Evolutionary conservation across 148 eudicot species (phyloP).

Genomic region (Rhododendron kiyosumense): DNA sequence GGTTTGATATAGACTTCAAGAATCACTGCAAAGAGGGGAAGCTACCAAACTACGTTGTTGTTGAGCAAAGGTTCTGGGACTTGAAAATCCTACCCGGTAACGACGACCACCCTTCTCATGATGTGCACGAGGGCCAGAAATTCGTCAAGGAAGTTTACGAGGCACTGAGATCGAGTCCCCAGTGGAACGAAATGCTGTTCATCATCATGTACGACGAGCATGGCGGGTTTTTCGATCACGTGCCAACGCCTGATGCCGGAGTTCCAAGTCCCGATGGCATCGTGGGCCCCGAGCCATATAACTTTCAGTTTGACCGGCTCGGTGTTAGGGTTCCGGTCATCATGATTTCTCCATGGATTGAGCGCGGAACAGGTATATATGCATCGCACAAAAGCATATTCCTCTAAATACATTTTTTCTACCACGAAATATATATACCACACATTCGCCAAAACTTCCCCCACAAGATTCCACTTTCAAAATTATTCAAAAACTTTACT

Average conservation of each 20-base stretch:
- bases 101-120: constrained; percentile 84
- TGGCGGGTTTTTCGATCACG: constrained; percentile 68
- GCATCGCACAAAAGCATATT: no score
- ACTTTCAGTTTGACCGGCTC: constrained; percentile 56
- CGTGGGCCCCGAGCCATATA: constrained; percentile 45
- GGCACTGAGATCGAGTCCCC: constrained; percentile 58
- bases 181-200: constrained; percentile 60
- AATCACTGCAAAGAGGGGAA: constrained; percentile 67
- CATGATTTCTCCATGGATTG: constrained; percentile 75
- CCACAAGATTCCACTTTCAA: no score
- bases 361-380: constrained; percentile 51
- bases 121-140: constrained; percentile 44
- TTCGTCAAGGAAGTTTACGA: constrained; percentile 60
- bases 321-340: constrained; percentile 74
- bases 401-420: no score
- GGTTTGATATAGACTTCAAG: constrained; percentile 64
- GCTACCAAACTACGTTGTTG: constrained; percentile 81
- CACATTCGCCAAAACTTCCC: no score
- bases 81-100: constrained; percentile 55
- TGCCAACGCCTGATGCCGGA: constrained; percentile 45
- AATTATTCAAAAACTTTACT: no score
- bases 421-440: no score
- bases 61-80: constrained; percentile 72
- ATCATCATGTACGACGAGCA: constrained; percentile 53
- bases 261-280: constrained; percentile 55